These are phyloP conservation scores for Colletotrichum incanum DNA, from an alignment of 2,329 filamentous ascomycete genomes.

Conservation along the genomic window DNA sequence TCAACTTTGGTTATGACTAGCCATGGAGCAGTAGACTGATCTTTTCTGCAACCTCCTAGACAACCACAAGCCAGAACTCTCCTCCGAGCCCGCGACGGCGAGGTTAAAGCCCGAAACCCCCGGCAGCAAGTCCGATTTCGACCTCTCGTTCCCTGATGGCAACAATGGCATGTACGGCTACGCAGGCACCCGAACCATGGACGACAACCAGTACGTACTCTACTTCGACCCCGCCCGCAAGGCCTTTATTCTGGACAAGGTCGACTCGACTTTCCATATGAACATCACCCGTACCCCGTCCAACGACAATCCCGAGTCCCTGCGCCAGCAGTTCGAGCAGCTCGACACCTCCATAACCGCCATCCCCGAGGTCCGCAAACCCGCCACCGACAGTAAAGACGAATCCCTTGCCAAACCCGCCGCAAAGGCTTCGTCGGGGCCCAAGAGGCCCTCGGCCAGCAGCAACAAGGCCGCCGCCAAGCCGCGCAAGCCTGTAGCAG, in stretches of 20 bases:
- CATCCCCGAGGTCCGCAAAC: conserved; percentile 48
- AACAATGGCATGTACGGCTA: conserved; percentile 71
- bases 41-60: conserved; percentile 58
- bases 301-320: conserved; percentile 73
- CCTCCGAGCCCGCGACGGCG: conserved; percentile 64
- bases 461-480: conserved; percentile 45
- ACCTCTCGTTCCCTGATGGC: conserved; percentile 69
- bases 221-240: conserved; percentile 83
- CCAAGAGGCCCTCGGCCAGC: conserved; percentile 48
- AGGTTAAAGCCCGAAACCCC: conserved; percentile 67
- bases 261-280: conserved; percentile 89
- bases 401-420: conserved; percentile 45
- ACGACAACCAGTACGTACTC: conserved; percentile 74
- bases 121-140: conserved; percentile 68
- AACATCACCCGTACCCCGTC: conserved; percentile 82
- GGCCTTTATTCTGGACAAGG: conserved; percentile 84
- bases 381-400: conserved; percentile 31
- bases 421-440: conserved; percentile 39
- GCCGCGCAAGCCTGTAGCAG: conserved; percentile 49
- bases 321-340: conserved; percentile 78
- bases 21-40: conserved; percentile 1
- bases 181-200: conserved; percentile 71
- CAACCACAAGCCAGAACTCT: conserved; percentile 73
- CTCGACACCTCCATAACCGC: conserved; percentile 60
- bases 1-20: neutral